phyloP scores from a whole-genome alignment of 768 basidiomycete genomes.

The Rhodotorula sphaerocarpa region DNA sequence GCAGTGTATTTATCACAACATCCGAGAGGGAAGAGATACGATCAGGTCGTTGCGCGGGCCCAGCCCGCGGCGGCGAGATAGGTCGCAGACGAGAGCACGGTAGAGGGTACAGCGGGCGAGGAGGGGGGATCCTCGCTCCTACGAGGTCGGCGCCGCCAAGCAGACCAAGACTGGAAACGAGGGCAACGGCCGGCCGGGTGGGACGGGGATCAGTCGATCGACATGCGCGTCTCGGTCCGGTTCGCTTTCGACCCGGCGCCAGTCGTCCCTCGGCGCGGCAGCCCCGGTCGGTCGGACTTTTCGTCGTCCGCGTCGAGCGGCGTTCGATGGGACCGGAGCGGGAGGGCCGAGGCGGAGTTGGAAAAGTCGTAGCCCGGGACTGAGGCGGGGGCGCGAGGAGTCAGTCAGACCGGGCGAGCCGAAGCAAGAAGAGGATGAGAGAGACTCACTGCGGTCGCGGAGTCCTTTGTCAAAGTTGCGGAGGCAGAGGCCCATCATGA shows the following conservation, averaged over 20 bases:
- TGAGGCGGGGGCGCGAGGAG: not conserved
- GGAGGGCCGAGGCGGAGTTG: not conserved
- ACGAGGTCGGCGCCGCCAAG: too few relatives aligned
- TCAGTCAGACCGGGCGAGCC: too few relatives aligned
- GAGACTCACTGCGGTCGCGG: slow-evolving; percentile 20
- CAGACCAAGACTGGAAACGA: too few relatives aligned
- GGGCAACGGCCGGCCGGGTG: too few relatives aligned
- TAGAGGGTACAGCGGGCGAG: too few relatives aligned
- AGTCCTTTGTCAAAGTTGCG: slow-evolving; percentile 23
- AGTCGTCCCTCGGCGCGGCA: not conserved
- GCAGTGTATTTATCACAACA: too few relatives aligned
- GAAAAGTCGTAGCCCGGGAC: slow-evolving; percentile 29
- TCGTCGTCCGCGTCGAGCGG: not conserved
- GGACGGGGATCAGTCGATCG: slow-evolving; percentile 14
- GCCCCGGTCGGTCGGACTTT: not conserved
- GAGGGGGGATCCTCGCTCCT: too few relatives aligned
- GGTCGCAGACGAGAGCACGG: too few relatives aligned
- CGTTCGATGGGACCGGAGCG: not conserved
- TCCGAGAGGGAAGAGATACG: too few relatives aligned
- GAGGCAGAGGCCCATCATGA: slow-evolving; percentile 28
- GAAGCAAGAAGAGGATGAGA: too few relatives aligned
- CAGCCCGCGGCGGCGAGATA: too few relatives aligned
- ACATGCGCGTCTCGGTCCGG: slow-evolving; percentile 16
- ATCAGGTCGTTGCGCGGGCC: too few relatives aligned
- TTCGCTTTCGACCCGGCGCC: not conserved